Evolutionary conservation across 2,329 filamentous ascomycete species (phyloP).

Genomic region (Coniochaeta sp.): DNA sequence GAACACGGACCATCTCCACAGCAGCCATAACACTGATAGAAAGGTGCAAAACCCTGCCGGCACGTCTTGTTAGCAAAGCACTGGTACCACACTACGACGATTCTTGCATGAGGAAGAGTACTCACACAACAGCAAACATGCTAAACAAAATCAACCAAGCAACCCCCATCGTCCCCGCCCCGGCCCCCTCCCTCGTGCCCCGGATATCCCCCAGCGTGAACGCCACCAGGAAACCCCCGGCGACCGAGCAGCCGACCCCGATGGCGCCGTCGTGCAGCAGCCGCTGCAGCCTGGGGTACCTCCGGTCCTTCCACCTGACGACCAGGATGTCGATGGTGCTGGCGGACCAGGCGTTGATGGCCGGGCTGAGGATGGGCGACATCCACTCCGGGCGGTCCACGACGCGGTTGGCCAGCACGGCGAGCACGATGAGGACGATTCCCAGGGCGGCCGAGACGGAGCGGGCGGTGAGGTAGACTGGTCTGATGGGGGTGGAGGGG

Average conservation of each 20-base stretch:
- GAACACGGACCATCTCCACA: background rate
- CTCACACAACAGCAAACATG: background rate
- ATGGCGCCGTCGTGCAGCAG: background rate
- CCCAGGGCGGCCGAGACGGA: background rate
- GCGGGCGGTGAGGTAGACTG: background rate
- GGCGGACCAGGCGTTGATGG: background rate
- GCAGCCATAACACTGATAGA: background rate
- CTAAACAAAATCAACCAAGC: background rate
- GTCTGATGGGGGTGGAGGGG: background rate
- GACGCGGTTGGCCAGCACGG: background rate
- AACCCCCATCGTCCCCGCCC: background rate
- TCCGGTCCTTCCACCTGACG: background rate
- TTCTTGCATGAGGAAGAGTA: too few species aligned
- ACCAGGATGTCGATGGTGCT: background rate
- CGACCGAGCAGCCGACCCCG: background rate
- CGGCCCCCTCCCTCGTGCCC: background rate
- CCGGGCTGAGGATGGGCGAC: slow-evolving; percentile 1
- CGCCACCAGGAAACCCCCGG: background rate
- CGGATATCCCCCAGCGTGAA: background rate
- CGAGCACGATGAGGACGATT: background rate
- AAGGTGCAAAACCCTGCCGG: background rate
- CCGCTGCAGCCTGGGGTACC: background rate
- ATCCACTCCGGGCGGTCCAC: background rate
- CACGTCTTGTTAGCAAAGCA: too few species aligned
- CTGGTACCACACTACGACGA: background rate